These are phyloP conservation scores for Serendipita sp. DNA, from an alignment of 768 basidiomycete genomes.

Conservation along the genomic window DNA sequence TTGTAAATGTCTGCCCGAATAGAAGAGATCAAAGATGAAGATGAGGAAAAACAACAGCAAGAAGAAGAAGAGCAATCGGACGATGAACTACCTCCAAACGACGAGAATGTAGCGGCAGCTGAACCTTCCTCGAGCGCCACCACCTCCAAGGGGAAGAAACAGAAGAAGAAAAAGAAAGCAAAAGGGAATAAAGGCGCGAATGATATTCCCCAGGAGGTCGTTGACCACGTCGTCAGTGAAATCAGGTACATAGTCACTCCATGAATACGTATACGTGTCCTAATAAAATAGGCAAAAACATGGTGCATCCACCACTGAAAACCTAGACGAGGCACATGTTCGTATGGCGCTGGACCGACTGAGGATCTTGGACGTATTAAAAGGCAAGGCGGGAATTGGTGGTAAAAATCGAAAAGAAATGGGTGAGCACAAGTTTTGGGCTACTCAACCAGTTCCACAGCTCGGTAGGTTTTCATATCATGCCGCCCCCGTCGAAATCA, in stretches of 20 bases:
- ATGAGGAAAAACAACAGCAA: slow-evolving; percentile 6
- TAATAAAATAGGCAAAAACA: slow-evolving; percentile 31
- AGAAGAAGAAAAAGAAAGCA: slow-evolving; percentile 82
- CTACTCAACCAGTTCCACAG: slow-evolving; percentile 93
- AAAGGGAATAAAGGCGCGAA: slow-evolving; percentile 40
- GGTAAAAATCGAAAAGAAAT: slow-evolving; percentile 65
- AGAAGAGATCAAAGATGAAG: background rate
- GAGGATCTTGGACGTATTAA: slow-evolving; percentile 69
- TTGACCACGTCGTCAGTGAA: slow-evolving; percentile 49
- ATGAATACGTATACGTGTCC: background rate
- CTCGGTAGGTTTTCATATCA: slow-evolving; percentile 29
- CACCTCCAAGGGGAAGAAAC: slow-evolving; percentile 39
- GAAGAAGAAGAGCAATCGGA: slow-evolving; percentile 14
- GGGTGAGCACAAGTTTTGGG: slow-evolving; percentile 97
- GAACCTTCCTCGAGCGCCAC: slow-evolving; percentile 16
- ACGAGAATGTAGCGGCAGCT: slow-evolving; percentile 11
- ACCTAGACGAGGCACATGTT: slow-evolving; percentile 48
- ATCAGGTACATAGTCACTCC: slow-evolving; percentile 22
- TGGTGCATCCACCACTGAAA: slow-evolving; percentile 20
- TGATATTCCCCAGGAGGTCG: slow-evolving; percentile 41
- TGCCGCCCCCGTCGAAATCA: slow-evolving; percentile 4
- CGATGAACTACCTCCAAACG: slow-evolving; percentile 9
- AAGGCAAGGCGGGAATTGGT: slow-evolving; percentile 63
- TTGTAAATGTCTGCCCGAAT: background rate
- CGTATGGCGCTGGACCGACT: slow-evolving; percentile 54